Evolutionary conservation across 2,329 filamentous ascomycete genomes (phyloP).

Genomic region (Phoma sp.): DNA sequence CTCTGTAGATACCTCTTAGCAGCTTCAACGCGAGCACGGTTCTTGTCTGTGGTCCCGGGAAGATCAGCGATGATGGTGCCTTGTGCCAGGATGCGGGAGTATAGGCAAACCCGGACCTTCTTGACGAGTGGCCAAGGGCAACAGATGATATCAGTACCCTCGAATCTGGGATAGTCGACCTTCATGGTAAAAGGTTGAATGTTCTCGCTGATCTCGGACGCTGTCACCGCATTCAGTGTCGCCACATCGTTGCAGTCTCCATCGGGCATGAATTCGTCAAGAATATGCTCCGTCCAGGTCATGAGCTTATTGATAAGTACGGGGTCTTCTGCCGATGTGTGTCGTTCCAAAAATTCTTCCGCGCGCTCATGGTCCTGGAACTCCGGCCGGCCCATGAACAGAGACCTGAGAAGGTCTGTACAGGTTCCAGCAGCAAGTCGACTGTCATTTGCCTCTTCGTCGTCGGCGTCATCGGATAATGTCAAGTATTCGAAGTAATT

Average conservation of each 20-base stretch:
- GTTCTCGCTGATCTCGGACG: conserved; percentile 16
- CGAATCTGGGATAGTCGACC: conserved; percentile 12
- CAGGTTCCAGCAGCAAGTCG: neutral
- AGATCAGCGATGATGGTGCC: conserved; percentile 27
- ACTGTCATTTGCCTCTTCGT: neutral
- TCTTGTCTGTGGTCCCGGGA: conserved; percentile 26
- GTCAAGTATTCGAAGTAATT: neutral
- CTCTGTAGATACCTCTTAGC: conserved; percentile 23
- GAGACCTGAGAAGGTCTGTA: neutral
- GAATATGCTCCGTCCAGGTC: conserved; percentile 18
- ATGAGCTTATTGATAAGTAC: conserved; percentile 18
- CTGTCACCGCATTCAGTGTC: conserved; percentile 3
- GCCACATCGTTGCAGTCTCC: conserved; percentile 1
- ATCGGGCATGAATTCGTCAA: conserved; percentile 7
- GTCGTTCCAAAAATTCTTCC: conserved; percentile 8
- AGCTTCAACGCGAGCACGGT: conserved; percentile 14
- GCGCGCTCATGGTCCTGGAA: conserved; percentile 16
- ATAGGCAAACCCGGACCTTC: conserved; percentile 17
- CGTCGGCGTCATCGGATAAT: neutral
- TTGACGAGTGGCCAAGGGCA: conserved; percentile 35
- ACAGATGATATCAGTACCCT: conserved; percentile 19
- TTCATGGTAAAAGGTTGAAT: conserved; percentile 23
- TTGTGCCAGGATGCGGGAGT: conserved; percentile 15
- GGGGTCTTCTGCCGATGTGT: conserved; percentile 10
- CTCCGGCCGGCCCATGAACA: conserved; percentile 19